phyloP scores from a whole-genome alignment of 2,329 filamentous ascomycete genomes.

The Ampelomyces quisqualis region DNA sequence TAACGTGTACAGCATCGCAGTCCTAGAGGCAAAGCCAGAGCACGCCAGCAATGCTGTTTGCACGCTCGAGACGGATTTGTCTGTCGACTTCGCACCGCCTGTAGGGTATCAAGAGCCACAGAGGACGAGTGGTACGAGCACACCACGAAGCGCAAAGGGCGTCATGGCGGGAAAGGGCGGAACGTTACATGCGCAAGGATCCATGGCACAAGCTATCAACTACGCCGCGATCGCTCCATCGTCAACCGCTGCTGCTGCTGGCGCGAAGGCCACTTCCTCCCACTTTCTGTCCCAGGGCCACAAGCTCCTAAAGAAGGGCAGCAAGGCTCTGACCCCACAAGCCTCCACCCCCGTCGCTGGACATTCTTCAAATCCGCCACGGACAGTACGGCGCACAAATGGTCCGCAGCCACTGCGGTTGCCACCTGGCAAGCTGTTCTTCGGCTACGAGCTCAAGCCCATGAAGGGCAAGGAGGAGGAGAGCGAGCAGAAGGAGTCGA shows the following conservation, averaged over 20 bases:
- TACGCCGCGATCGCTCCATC: conserved; percentile 86
- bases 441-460: conserved; percentile 91
- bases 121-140: conserved; percentile 77
- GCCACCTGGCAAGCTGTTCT: conserved; percentile 88
- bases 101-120: conserved; percentile 92
- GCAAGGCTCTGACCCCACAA: conserved; percentile 68
- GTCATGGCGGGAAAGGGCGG: conserved; percentile 67
- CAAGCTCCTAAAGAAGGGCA: conserved; percentile 79
- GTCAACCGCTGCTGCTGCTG: conserved; percentile 63
- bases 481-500: conserved; percentile 62
- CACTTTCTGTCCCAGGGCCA: conserved; percentile 82
- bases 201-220: conserved; percentile 98
- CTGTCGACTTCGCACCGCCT: conserved; percentile 92
- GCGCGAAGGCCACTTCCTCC: conserved; percentile 65
- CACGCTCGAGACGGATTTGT: conserved; percentile 94
- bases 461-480: conserved; percentile 72
- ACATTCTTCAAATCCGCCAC: conserved; percentile 46
- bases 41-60: conserved; percentile 81
- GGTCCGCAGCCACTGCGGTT: conserved; percentile 84
- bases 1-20: conserved; percentile 86
- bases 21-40: conserved; percentile 88
- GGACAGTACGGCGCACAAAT: conserved; percentile 58
- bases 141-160: conserved; percentile 69
- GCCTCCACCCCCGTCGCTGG: conserved; percentile 63
- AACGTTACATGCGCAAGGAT: conserved; percentile 77